A percentile compares a stretch with the other conserved stretches of the same genome.
phyloP scores from a whole-genome alignment of 2,329 filamentous ascomycete genomes.

The Dactylonectria estremocensis region DNA sequence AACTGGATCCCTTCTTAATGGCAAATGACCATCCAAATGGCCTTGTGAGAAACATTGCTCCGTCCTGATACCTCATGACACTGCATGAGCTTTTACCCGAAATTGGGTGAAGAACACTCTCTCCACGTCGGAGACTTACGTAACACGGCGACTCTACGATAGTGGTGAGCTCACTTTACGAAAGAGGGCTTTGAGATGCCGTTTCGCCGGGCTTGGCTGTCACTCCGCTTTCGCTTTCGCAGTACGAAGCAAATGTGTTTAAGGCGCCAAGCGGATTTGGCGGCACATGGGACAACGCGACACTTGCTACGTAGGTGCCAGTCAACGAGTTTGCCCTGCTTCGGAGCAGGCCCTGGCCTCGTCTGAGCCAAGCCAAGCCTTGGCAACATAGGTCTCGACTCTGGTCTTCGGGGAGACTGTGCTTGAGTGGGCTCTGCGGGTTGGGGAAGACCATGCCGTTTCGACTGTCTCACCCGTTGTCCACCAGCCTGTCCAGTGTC shows the following conservation, averaged over 20 bases:
- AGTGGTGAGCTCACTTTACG: neutral
- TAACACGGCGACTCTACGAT: neutral
- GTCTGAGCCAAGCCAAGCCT: slow-evolving; percentile 49
- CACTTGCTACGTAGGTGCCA: slow-evolving; percentile 15
- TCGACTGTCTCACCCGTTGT: slow-evolving; percentile 9
- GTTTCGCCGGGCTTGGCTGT: slow-evolving; percentile 7
- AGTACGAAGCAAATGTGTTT: slow-evolving; percentile 27
- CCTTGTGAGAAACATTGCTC: neutral
- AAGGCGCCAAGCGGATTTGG: slow-evolving; percentile 42
- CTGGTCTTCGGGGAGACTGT: slow-evolving; percentile 33
- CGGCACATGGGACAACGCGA: slow-evolving; percentile 37
- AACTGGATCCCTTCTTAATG: neutral
- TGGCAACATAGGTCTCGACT: slow-evolving; percentile 48
- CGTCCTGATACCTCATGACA: neutral
- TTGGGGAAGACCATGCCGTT: slow-evolving; percentile 21
- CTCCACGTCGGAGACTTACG: slow-evolving; percentile 2
- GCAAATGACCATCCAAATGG: neutral
- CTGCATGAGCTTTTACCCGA: neutral
- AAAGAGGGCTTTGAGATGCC: neutral
- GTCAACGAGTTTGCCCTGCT: slow-evolving; percentile 26
- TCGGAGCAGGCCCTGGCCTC: slow-evolving; percentile 29
- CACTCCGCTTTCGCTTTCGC: slow-evolving; percentile 3
- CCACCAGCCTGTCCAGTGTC: slow-evolving; percentile 14
- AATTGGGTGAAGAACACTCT: neutral
- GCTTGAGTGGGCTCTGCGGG: slow-evolving; percentile 37